Base-by-base conservation (phyloP, 139 green algal genomes). In the Chlamydomonas sphaeroides region DNA sequence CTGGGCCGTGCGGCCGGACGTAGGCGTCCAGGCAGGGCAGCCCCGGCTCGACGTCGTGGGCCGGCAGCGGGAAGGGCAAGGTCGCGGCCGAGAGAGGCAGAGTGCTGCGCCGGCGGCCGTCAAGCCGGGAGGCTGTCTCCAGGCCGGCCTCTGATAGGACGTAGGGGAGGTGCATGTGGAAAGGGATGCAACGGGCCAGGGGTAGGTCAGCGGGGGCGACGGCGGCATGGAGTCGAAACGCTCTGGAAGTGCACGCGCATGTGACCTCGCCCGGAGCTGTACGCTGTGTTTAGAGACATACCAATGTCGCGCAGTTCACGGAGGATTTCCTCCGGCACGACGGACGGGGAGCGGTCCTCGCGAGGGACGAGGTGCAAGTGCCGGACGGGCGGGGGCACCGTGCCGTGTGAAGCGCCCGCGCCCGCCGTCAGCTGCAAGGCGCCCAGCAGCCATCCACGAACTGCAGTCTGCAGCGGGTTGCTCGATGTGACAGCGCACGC, bases 1-100 rank as follows among this genome's bases (percentile, higher is more conserved):
- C 10, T 21, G 45, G 11, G 45, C 11, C 45, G 45, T 53, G 61
- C 21, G 80, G 68, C n/a, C 80, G 80, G 59, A 85, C 69, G 59
- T 80, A 69, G 0, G 73, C 68, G 30, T 67, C 51, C 23, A 84
- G 56, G 25, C 36, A 39, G 35, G 67, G 66, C 49, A 84, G 78
- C 18, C 53, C 78, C 3, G 78, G 39, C 66, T 84, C 78, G 10
- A 84, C 25, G 8, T 63, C 53, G 32, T 84, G 78, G 28, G n/a
- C 15, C 36, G 78, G 78, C 49, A 84, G 38, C 3, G 66, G 78
- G 11, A 25, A 30, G 18, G 78, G 65, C 36, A 84, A 53, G 3
- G 39, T 41, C 8, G 36, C 15, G 15, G 68, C 51, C 5, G 78
- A 78, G 26, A 84, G 68, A 26, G 21, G 35, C 35, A 78, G 30